phyloP scores from a whole-genome alignment of 176 grass and related monocot genomes.

The Dactylis glomerata region DNA sequence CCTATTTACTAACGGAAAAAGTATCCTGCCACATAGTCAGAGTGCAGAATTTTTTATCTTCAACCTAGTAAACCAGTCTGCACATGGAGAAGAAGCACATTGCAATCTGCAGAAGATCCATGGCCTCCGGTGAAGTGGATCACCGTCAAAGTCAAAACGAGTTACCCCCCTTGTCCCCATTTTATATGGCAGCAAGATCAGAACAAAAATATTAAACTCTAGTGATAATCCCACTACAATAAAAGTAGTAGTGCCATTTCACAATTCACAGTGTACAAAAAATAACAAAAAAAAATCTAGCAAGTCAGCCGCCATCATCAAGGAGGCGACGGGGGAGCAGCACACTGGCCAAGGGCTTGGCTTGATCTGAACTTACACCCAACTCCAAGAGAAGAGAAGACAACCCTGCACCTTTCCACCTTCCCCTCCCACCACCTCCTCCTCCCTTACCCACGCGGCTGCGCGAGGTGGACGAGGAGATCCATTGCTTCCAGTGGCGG shows the following conservation, averaged over 20 bases:
- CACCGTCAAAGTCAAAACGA: slow-evolving; percentile 36
- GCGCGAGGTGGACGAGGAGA: slow-evolving; percentile 15
- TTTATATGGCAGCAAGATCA: slow-evolving; percentile 22
- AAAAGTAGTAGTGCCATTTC: neutral
- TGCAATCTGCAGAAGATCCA: neutral
- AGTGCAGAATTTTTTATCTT: too few relatives aligned
- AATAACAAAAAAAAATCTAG: neutral
- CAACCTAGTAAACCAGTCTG: neutral
- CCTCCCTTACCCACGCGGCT: neutral
- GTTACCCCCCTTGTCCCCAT: slow-evolving; percentile 14
- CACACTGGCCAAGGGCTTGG: slow-evolving; percentile 17
- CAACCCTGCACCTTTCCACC: slow-evolving; percentile 44
- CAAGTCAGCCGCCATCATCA: slow-evolving; percentile 23
- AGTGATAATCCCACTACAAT: neutral
- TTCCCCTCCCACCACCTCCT: slow-evolving; percentile 18
- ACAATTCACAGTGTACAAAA: neutral
- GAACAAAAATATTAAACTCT: neutral
- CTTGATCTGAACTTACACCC: slow-evolving; percentile 39
- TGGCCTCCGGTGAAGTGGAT: neutral
- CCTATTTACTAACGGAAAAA: neutral
- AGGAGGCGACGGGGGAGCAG: neutral
- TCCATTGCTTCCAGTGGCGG: slow-evolving; percentile 66
- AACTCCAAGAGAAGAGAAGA: slow-evolving; percentile 16
- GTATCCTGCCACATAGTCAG: neutral
- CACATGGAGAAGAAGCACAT: neutral